These are phyloP conservation scores for Cryoendolithus antarcticus DNA, from an alignment of 2,329 filamentous ascomycete genomes.

Conservation along the genomic window DNA sequence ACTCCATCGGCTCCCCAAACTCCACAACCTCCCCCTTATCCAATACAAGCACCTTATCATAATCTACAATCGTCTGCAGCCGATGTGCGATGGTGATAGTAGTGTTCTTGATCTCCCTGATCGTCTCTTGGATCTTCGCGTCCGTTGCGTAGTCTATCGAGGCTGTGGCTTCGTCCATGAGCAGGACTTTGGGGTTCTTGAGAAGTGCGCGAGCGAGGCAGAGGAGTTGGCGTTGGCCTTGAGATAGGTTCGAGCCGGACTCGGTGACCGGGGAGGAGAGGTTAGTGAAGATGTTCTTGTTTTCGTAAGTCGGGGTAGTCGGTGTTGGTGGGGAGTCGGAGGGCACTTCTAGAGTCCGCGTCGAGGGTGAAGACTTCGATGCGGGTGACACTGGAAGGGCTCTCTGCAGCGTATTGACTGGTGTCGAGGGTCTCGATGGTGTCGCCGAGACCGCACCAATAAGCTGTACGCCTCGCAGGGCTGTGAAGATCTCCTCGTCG, in stretches of 20 bases:
- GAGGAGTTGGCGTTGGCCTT: conserved; percentile 88
- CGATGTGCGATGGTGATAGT: conserved; percentile 95
- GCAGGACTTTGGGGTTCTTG: conserved; percentile 77
- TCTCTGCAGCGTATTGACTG: conserved; percentile 11
- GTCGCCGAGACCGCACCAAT: conserved; percentile 47
- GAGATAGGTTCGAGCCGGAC: conserved; percentile 86
- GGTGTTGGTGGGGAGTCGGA: background rate
- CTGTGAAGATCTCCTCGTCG: conserved; percentile 80
- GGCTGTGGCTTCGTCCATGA: conserved; percentile 98
- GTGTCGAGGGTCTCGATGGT: conserved; percentile 22
- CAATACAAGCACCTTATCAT: conserved; percentile 90
- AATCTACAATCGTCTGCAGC: conserved; percentile 92
- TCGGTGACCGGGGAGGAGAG: conserved; percentile 74
- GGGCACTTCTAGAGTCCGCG: conserved; percentile 6
- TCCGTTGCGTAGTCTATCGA: conserved; percentile 96
- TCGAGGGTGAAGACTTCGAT: conserved; percentile 15
- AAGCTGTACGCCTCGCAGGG: conserved; percentile 77
- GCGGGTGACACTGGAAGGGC: conserved; percentile 13
- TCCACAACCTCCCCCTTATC: conserved; percentile 82
- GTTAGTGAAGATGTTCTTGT: conserved; percentile 91
- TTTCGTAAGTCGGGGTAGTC: conserved; percentile 43
- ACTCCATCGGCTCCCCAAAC: conserved; percentile 73
- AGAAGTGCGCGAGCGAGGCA: conserved; percentile 88
- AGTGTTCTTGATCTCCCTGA: conserved; percentile 80
- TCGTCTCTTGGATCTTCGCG: conserved; percentile 88